Evolutionary conservation across 1,284 basidiomycete species (phyloP).

Genomic region (Sphaerobolus stellatus): DNA sequence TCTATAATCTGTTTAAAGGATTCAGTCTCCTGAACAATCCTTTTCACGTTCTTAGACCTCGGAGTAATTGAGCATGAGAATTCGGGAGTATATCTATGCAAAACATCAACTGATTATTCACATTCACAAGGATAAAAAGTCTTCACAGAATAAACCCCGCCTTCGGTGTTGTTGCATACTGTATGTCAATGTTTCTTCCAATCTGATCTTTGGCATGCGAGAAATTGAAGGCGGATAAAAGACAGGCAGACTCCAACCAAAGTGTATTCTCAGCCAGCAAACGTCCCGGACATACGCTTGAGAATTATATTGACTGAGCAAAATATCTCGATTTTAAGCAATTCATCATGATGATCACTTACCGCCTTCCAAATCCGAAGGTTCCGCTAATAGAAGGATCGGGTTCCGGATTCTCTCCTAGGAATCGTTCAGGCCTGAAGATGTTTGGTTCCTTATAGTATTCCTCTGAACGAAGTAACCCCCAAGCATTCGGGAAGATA

Average conservation of each 20-base stretch:
- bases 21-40: conserved; percentile 1
- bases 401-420: conserved; percentile 19
- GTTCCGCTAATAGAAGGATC: conserved; percentile 44
- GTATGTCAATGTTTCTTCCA: conserved; percentile 2
- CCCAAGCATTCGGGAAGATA: conserved; percentile 33
- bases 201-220: background rate
- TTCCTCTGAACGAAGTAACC: conserved; percentile 31
- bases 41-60: conserved; percentile 1
- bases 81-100: background rate
- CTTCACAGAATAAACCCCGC: conserved; percentile 1
- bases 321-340: background rate
- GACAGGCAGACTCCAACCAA: conserved; percentile 6
- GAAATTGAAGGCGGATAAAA: conserved; percentile 5
- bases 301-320: background rate
- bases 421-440: conserved; percentile 30
- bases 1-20: too few relatives aligned
- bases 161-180: conserved; percentile 1
- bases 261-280: background rate
- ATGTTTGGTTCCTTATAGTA: conserved; percentile 27
- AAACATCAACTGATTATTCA: too few relatives aligned
- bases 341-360: background rate
- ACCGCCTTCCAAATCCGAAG: conserved; percentile 21
- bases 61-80: conserved; percentile 3
- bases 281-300: conserved; percentile 5
- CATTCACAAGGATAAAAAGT: too few relatives aligned